Percentiles rank a stretch among this genome's conserved stretches.
Conservation (phyloP, 2,329 filamentous ascomycete genomes). For the Dactylonectria macrodidyma region DNA sequence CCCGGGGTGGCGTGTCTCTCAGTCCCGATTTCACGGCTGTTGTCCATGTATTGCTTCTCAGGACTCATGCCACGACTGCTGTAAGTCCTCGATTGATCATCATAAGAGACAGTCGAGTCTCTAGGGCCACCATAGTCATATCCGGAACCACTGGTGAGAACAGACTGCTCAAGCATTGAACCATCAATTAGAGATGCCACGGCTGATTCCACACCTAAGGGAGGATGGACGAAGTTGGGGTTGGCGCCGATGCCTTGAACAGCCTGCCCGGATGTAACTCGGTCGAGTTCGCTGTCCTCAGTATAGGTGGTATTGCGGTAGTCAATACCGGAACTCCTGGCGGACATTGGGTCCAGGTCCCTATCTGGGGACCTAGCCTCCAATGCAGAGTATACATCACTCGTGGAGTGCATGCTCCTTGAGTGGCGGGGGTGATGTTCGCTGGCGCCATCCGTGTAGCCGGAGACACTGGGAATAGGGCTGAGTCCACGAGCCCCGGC, state of each 20-base stretch:
- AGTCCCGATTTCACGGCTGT: slow-evolving; percentile 56
- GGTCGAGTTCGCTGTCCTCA: slow-evolving; percentile 71
- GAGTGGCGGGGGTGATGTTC: slow-evolving; percentile 73
- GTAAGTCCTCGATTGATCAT: slow-evolving; percentile 49
- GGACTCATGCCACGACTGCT: slow-evolving; percentile 57
- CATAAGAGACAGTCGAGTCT: slow-evolving; percentile 52
- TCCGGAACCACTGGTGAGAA: slow-evolving; percentile 74
- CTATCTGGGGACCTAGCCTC: slow-evolving; percentile 69
- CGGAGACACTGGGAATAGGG: slow-evolving; percentile 93
- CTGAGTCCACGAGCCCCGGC: slow-evolving; percentile 82
- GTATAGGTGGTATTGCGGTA: slow-evolving; percentile 66
- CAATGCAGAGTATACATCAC: slow-evolving; percentile 74
- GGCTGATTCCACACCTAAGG: slow-evolving; percentile 84
- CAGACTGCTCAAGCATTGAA: slow-evolving; percentile 77
- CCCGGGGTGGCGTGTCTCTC: slow-evolving; percentile 59
- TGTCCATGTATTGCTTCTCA: slow-evolving; percentile 59
- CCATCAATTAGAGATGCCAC: slow-evolving; percentile 90
- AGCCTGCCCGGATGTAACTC: slow-evolving; percentile 75
- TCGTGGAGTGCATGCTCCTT: slow-evolving; percentile 63
- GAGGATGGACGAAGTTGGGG: slow-evolving; percentile 81
- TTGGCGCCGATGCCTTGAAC: slow-evolving; percentile 81
- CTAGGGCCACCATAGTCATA: slow-evolving; percentile 62
- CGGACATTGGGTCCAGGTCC: slow-evolving; percentile 67
- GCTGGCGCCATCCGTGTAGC: slow-evolving; percentile 81
- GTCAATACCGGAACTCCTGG: slow-evolving; percentile 70